Evolutionary conservation across 192 early-diverging fungal species (phyloP).

Genomic region (Entomortierella chlamydospora): DNA sequence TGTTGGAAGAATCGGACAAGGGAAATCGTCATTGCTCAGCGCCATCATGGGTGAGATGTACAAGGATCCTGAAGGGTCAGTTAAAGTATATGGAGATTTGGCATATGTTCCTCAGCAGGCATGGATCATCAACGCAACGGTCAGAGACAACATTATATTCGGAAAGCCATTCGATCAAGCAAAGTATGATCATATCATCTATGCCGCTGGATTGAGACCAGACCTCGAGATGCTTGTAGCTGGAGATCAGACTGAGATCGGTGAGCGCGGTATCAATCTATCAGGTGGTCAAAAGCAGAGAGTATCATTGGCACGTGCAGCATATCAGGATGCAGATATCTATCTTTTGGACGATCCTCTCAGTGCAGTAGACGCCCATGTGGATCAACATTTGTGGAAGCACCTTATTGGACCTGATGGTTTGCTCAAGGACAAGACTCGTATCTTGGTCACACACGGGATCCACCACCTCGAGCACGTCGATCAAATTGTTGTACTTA

Average conservation of each 20-base stretch:
- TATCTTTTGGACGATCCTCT: constrained; percentile 90
- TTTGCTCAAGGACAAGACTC: constrained; percentile 77
- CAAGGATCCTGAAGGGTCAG: constrained; percentile 62
- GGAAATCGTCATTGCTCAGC: constrained; percentile 80
- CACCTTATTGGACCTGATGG: constrained; percentile 80
- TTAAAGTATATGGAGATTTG: constrained; percentile 66
- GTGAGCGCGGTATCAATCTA: constrained; percentile 61
- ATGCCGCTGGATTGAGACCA: constrained; percentile 20
- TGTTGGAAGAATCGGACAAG: constrained; percentile 60
- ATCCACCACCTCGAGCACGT: constrained; percentile 78
- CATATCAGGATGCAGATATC: constrained; percentile 83
- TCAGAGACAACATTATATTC: constrained; percentile 88
- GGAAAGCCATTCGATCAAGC: constrained; percentile 71
- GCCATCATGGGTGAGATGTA: constrained; percentile 87
- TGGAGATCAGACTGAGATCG: constrained; percentile 59
- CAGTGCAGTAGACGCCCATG: constrained; percentile 71
- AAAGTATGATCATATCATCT: constrained; percentile 61
- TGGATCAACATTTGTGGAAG: constrained; percentile 43
- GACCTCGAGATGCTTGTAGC: constrained; percentile 26
- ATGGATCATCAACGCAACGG: constrained; percentile 42
- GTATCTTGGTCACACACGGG: constrained; percentile 83
- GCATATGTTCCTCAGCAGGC: constrained; percentile 59
- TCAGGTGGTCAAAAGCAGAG: constrained; percentile 90
- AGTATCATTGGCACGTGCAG: constrained; percentile 81
- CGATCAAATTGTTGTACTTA: constrained; percentile 76